Evolutionary conservation across 495 filamentous ascomycete genomes (phyloP), one percentile per base, ranked within the genome.

Genomic region (Aspergillus cristatus): DNA sequence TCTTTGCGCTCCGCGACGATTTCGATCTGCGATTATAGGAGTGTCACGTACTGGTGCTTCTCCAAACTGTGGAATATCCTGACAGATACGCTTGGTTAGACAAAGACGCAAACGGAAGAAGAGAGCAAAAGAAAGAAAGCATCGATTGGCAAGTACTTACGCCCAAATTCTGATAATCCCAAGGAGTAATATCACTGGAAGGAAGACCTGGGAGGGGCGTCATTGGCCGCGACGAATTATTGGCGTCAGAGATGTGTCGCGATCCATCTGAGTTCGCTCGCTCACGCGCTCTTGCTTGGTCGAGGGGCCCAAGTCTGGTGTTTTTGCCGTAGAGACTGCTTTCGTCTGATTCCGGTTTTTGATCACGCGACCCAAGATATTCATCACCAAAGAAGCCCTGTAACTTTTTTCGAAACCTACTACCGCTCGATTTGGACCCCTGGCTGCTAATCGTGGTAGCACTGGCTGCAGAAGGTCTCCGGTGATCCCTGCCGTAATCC

Each of bases 131-230:
- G 16, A 29, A 13, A 11, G 20, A 43, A 46, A 15, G 7, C 37
- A 41, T 32, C 31, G 40, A 47, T 28, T 26, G 37, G 42, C 28
- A 24, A 24, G 20, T 47, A 61, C 78, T 63, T 58, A 84, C 82
- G 56, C 88, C 78, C 45, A 72, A 78, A 54, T 91, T 86, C 62
- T 98, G 91, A 60, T 89, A 97, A 31, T 93, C 66, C 76, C 94
- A 98, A 10, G 91, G 91, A 15, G 90, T 89, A 34, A 98, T 86
- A 51, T 97, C 91, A 51, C 84, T 89, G 11, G 89, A 88, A n/a
- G n/a, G n/a, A n/a, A n/a, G n/a, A n/a, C n/a, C n/a, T 24, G 88
- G 86, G 28, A 86, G 67, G n/a, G 90, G 85, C 14, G 80, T 90
- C 30, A 82, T 72, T 38, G 89, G 84, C 36, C 86, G 68, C 4